phyloP scores from a whole-genome alignment of 176 grass and related monocot genomes.

The Oryza glumipatula region DNA sequence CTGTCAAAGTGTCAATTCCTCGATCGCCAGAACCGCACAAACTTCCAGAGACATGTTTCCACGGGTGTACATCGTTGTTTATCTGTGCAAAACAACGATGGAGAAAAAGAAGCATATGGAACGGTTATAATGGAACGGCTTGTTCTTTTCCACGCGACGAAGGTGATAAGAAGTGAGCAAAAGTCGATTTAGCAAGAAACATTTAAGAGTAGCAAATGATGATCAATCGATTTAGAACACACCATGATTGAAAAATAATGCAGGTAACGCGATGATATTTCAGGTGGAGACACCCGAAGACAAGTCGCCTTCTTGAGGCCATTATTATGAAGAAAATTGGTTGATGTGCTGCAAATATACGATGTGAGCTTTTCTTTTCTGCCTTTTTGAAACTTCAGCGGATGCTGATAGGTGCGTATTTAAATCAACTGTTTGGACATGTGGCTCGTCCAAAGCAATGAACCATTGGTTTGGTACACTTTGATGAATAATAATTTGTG shows the following conservation, averaged over 20 bases:
- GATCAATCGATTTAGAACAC: conserved; percentile 1
- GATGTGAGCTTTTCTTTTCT: not conserved
- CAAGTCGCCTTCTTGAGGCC: not conserved
- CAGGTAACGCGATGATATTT: not conserved
- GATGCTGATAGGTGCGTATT: not conserved
- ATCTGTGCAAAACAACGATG: not conserved
- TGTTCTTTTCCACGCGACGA: not conserved
- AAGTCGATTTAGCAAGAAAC: not conserved
- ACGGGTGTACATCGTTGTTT: not conserved
- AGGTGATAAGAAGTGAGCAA: not conserved
- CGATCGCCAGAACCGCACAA: not conserved
- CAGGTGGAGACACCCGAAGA: not conserved
- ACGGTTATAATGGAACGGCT: not conserved
- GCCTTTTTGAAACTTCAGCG: not conserved
- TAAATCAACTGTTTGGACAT: not conserved
- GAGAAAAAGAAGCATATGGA: not conserved
- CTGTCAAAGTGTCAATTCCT: not conserved
- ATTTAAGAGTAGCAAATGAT: not conserved
- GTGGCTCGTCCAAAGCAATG: conserved; percentile 7
- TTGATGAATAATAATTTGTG: not conserved
- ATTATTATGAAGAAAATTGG: not conserved
- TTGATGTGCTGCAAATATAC: conserved; percentile 8
- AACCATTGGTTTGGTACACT: conserved; percentile 24
- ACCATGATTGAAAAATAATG: not conserved
- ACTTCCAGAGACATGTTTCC: not conserved